These are phyloP conservation scores for Artemisia argyi DNA, from an alignment of 129 eudicot genomes.

Conservation along the genomic window DNA sequence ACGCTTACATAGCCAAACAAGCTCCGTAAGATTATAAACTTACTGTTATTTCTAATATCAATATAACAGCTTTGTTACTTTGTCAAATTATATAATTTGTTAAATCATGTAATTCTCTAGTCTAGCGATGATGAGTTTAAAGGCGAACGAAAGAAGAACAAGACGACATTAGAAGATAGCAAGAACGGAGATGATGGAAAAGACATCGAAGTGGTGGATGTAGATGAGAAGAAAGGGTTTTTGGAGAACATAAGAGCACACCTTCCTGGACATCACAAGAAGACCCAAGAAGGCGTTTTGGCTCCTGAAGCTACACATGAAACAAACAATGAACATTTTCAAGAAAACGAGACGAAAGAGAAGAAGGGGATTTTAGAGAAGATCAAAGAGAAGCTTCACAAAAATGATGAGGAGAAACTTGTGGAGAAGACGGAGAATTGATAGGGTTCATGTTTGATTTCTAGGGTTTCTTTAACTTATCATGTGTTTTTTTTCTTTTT, in stretches of 20 bases:
- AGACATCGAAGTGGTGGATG: conserved; percentile 16
- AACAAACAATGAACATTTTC: conserved; percentile 18
- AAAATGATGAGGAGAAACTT: conserved; percentile 30
- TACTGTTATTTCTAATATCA: not conserved
- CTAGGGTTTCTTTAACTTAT: not conserved
- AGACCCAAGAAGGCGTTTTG: conserved; percentile 25
- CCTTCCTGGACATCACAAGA: conserved; percentile 54
- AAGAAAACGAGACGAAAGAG: conserved; percentile 37
- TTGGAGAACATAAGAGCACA: conserved; percentile 54
- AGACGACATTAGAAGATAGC: conserved; percentile 27
- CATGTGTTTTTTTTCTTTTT: not conserved
- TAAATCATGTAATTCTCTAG: conserved; percentile 28
- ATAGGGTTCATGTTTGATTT: not conserved
- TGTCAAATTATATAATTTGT: not conserved
- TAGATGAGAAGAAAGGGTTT: conserved; percentile 51
- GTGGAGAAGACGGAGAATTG: conserved; percentile 34
- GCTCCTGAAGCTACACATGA: conserved; percentile 11
- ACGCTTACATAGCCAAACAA: conserved; percentile 37
- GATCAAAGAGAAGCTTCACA: conserved; percentile 55
- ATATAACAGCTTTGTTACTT: not conserved
- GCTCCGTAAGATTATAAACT: conserved; percentile 39
- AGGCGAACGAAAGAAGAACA: conserved; percentile 43
- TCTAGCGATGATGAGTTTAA: conserved; percentile 53
- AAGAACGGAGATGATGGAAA: conserved; percentile 14
- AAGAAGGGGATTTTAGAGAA: conserved; percentile 64